Evolutionary conservation across 164 flowering plant species (phyloP), one percentile per base, ranked within the genome.

Genomic region (Umbellularia californica): DNA sequence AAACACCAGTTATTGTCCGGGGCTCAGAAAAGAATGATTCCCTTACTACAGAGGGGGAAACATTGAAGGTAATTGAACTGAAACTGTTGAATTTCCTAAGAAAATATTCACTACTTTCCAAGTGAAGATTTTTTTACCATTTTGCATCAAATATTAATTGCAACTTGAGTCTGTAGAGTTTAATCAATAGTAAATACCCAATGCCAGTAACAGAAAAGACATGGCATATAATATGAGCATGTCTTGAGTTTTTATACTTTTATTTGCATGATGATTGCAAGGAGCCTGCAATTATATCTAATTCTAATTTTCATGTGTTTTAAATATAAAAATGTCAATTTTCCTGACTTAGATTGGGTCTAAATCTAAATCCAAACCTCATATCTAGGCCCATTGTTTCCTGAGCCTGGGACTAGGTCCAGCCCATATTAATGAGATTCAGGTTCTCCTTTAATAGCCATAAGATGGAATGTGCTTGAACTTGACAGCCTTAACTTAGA

Each of bases 31-130:
- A 79, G 72, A 82, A 91, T 73, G 90, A 87, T 73, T 65, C 83
- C 77, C 81, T 90, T 63, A 84, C 81, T 1, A 80, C 82, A 51
- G 92, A 92, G 82, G 86, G 92, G 62, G 87, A 91, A 73, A 82
- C 69, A 19, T 77, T 96, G 81, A 90, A 89, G 97, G 99, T 95
- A 86, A 72, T 72, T 74, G 25, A 12, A 13, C 72, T 71, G 65
- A 55, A 35, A 15, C 60, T 20, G n/a, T 17, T 55, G 13, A 17
- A 55, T 69, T 60, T 33, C 25, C 24, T 69, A 52, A 52, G 35
- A 67, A 24, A 23, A n/a, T 64, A 64, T 13, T 50, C 47, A 63
- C 23, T 69, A 12, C 66, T 19, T 58, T 2, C 1, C 72, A 62
- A 74, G 64, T 60, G 27, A 41, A 9, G 47, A 1, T 41, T 41